Base-by-base conservation (phyloP, 441 rosid species). In the Syzygium malaccense region DNA sequence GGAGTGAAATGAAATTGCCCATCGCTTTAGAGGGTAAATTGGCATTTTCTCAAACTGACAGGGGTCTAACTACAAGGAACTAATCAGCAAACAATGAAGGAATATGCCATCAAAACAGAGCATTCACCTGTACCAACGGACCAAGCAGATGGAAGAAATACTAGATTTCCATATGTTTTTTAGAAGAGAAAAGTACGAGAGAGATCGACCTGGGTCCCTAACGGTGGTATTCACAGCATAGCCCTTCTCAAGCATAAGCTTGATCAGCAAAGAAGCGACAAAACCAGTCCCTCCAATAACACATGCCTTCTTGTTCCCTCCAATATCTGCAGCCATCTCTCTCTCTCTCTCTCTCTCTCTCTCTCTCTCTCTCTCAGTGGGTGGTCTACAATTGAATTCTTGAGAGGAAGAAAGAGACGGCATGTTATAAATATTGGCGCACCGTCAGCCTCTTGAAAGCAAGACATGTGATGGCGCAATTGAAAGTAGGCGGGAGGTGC, bases 251-350 rank as follows among this genome's bases (percentile, higher is more conserved):
- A 96, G 98, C 94, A 96, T 87, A 87, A 92, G 88, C 90, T 96
- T 96, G 90, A 96, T 71, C 87, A 98, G 92, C 92, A 88, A 89
- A 78, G 98, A 96, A 2, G 97, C 99, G 18, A 96, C 92, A 88
- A 92, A 95, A 32, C 99, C 98, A 3, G 91, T 87, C 64, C 99
- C 99, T 33, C 99, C 98, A 5, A 94, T 92, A 18, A 97, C 99
- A 90, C 99, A 97, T 19, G 93, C 97, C 37, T 17, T 90, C 93
- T 93, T 96, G 87, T 90, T 94, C 4, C 87, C 87, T 78, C n/a
- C 64, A 56, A 68, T 13, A 17, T 90, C 88, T 83, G 85, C 87
- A 17, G 92, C 94, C 95, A 92, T 94, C 80, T 32, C 55, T 83
- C 51, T 6, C 14, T 18, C 60, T 30, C 78, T 48, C 6, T 71